Base-by-base conservation (phyloP, 768 basidiomycete species). In the Rhizopogon vesiculosus region DNA sequence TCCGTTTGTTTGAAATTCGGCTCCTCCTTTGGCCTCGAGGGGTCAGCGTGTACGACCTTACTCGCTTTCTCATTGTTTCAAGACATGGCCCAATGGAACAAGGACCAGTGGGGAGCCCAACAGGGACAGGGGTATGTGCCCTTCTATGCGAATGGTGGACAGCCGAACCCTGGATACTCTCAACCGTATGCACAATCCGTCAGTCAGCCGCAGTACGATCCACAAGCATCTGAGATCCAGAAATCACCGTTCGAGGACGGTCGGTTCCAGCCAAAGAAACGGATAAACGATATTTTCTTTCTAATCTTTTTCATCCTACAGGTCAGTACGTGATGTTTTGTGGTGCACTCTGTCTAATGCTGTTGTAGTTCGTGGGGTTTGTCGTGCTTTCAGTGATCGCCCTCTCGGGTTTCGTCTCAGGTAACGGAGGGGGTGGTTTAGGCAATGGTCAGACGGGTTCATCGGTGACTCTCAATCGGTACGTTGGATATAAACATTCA, bases 351-450 rank as follows among this genome's bases (percentile, higher is more conserved):
- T 13, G 45, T 16, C 33, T 16, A 25, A 41, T 53, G 18, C 16
- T 33, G 45, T 58, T 10, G 35, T 41, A 88, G 87, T 73, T 89
- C 38, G 71, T 83, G 29, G 90, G 86, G 2, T 92, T 85, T 64
- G 81, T 77, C 13, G 86, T 78, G 2, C 61, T 92, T 6, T 87
- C 86, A 16, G 89, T 78, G 1, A 76, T 91, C 19, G 81, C 79
- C 2, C 71, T 93, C 29, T 72, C 76, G 33, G 75, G 80, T 18
- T 93, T 86, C 80, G 74, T 84, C 39, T 75, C 77, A 7, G 66
- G 77, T 54, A 84, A 82, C 35, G 91, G 91, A 3, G 86, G 87
- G 6, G 91, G 89, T 42, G 88, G 89, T 6, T 69, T 91, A 16
- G 89, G 83, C 15, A 77, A 77, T 55, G 64, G 61, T 7, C 62